phyloP scores from a whole-genome alignment of 805 yeast genomes.

The fission yeast (Schizosaccharomyces pombe) region DNA sequence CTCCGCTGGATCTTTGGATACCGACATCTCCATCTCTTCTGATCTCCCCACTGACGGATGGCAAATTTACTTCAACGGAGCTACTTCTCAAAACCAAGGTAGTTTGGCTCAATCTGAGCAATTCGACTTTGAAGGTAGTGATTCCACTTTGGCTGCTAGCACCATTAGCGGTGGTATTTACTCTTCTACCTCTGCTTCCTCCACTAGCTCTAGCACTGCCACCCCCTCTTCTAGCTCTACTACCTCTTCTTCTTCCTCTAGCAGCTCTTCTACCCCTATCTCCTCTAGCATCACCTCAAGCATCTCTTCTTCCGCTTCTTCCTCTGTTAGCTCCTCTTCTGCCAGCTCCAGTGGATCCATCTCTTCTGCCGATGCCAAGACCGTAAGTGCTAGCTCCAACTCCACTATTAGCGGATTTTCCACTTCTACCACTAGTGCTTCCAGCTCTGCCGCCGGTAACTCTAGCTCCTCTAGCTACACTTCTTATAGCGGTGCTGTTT shows the following conservation, averaged over 20 bases:
- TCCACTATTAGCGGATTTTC: conserved; percentile 33
- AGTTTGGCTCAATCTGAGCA: neutral
- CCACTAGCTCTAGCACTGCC: neutral
- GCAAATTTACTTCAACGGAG: neutral
- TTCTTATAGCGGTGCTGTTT: neutral
- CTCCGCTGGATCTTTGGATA: neutral
- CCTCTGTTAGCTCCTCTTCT: neutral
- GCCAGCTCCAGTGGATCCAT: neutral
- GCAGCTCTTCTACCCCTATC: neutral
- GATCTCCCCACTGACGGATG: neutral
- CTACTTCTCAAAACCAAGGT: neutral
- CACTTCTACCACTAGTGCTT: neutral
- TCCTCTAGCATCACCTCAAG: neutral
- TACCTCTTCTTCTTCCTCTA: neutral
- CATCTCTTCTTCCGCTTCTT: neutral
- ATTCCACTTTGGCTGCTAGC: neutral
- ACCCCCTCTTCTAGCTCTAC: neutral
- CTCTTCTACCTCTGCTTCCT: neutral
- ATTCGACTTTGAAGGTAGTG: neutral
- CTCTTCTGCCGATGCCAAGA: conserved; percentile 7
- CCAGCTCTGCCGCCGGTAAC: neutral
- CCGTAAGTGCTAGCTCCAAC: neutral
- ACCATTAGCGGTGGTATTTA: neutral
- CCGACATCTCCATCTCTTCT: neutral
- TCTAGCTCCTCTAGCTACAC: neutral